Evolutionary conservation across 2,329 filamentous ascomycete genomes (phyloP).

Genomic region (Madurella fahalii): DNA sequence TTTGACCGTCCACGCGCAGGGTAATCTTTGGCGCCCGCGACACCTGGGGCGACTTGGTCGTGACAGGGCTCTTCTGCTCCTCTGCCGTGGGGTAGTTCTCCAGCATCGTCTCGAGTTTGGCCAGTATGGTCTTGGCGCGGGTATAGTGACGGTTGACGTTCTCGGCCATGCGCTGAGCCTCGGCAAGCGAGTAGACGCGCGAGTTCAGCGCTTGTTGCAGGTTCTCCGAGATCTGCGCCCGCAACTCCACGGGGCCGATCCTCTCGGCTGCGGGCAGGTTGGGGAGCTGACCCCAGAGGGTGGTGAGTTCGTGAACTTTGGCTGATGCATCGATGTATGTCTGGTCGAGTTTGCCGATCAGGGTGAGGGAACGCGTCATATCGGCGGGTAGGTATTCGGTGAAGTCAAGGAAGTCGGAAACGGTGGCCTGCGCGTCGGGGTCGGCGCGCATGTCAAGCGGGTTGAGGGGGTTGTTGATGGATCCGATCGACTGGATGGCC

Average conservation of each 20-base stretch:
- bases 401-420: slow-evolving; percentile 66
- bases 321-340: slow-evolving; percentile 53
- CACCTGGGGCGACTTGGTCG: slow-evolving; percentile 51
- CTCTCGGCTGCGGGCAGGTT: slow-evolving; percentile 44
- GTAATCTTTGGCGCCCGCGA: slow-evolving; percentile 46
- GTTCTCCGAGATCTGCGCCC: slow-evolving; percentile 57
- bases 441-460: slow-evolving; percentile 53
- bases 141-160: slow-evolving; percentile 60
- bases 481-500: slow-evolving; percentile 30
- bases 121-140: slow-evolving; percentile 54
- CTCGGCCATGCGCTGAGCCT: slow-evolving; percentile 60
- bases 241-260: slow-evolving; percentile 47
- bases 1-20: slow-evolving; percentile 44
- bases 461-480: slow-evolving; percentile 37
- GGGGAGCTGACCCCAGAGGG: slow-evolving; percentile 54
- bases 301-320: slow-evolving; percentile 53
- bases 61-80: slow-evolving; percentile 49
- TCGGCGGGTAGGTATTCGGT: slow-evolving; percentile 67
- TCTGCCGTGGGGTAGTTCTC: slow-evolving; percentile 54
- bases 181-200: slow-evolving; percentile 56
- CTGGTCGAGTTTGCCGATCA: slow-evolving; percentile 61
- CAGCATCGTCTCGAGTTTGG: slow-evolving; percentile 56
- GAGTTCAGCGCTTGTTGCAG: slow-evolving; percentile 52
- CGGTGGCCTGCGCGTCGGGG: slow-evolving; percentile 65
- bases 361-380: slow-evolving; percentile 59